These are phyloP conservation scores for Pedinophyceae sp. DNA, from an alignment of 139 green algal genomes.

Conservation along the genomic window DNA sequence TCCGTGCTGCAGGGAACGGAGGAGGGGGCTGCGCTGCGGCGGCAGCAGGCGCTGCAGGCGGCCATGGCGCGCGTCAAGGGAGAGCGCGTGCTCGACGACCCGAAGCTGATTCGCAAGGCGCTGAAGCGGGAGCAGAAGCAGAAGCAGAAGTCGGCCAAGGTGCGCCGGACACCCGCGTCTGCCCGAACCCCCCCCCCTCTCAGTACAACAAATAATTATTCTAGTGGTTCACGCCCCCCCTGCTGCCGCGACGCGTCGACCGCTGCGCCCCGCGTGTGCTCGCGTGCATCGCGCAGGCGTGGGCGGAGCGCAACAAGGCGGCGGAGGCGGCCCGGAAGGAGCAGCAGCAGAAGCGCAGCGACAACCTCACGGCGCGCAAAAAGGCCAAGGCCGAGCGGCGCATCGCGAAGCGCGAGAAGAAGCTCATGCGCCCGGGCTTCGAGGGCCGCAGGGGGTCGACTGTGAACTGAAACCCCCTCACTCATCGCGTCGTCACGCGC, in stretches of 20 bases:
- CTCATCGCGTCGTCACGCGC: no score
- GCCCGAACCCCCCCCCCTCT: no score
- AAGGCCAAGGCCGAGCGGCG: constrained; percentile 47
- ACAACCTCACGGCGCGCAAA: constrained; percentile 24
- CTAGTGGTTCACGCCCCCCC: no score
- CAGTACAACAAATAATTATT: no score
- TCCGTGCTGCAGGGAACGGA: not conserved
- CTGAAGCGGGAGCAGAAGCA: constrained; percentile 46
- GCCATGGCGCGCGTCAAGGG: constrained; percentile 12
- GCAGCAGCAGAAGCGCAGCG: constrained; percentile 55
- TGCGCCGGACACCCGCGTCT: no score
- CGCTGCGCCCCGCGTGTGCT: no score
- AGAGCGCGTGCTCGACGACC: constrained; percentile 75
- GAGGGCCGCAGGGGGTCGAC: constrained; percentile 46
- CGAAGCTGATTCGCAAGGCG: constrained; percentile 51
- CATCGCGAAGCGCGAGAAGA: constrained; percentile 68
- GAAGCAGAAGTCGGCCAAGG: constrained; percentile 18
- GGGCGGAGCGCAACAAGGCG: not conserved
- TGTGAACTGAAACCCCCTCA: no score
- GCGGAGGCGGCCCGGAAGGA: constrained; percentile 23
- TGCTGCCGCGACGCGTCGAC: no score
- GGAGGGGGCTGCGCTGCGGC: not conserved
- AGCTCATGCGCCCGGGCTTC: constrained; percentile 69
- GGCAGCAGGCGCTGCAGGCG: not conserved
- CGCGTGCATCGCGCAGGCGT: not conserved